Percentiles rank a stretch among this genome's conserved stretches.
phyloP scores from a whole-genome alignment of 768 basidiomycete species.

The Podaxis sp. region DNA sequence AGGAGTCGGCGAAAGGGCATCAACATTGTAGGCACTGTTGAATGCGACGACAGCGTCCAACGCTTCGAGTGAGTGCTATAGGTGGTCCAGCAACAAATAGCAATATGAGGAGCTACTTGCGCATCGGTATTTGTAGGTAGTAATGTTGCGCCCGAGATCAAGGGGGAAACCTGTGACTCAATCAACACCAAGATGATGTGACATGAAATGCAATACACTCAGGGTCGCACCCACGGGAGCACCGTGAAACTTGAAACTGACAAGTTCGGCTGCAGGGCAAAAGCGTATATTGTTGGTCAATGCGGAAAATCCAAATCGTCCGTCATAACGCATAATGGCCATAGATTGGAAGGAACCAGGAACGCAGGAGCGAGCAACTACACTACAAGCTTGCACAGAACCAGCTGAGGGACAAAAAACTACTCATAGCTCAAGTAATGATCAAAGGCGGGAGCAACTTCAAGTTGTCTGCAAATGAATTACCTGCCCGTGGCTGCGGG shows the following conservation, averaged over 20 bases:
- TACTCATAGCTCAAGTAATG: conserved; percentile 22
- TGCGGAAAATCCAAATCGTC: background rate
- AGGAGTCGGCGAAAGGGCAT: conserved; percentile 29
- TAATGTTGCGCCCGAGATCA: background rate
- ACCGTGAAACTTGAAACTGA: no score
- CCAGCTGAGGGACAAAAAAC: conserved; percentile 3
- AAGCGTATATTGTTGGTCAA: background rate
- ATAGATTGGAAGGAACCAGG: background rate
- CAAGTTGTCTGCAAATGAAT: conserved; percentile 26
- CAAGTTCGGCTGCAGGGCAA: background rate
- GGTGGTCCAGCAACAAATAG: conserved; percentile 19
- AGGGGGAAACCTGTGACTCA: background rate
- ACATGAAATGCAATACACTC: background rate
- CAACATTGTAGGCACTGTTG: conserved; percentile 14
- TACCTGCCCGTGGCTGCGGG: conserved; percentile 20
- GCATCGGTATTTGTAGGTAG: background rate
- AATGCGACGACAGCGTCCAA: background rate
- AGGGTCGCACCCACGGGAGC: no score
- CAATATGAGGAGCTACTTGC: background rate
- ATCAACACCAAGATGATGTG: background rate
- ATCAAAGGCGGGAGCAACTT: conserved; percentile 32
- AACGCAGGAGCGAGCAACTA: background rate
- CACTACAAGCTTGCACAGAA: conserved; percentile 1
- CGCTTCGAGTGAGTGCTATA: background rate
- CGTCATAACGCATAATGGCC: background rate